These are phyloP conservation scores for Lachnellula arida DNA, from an alignment of 2,329 filamentous ascomycete species.

Conservation along the genomic window DNA sequence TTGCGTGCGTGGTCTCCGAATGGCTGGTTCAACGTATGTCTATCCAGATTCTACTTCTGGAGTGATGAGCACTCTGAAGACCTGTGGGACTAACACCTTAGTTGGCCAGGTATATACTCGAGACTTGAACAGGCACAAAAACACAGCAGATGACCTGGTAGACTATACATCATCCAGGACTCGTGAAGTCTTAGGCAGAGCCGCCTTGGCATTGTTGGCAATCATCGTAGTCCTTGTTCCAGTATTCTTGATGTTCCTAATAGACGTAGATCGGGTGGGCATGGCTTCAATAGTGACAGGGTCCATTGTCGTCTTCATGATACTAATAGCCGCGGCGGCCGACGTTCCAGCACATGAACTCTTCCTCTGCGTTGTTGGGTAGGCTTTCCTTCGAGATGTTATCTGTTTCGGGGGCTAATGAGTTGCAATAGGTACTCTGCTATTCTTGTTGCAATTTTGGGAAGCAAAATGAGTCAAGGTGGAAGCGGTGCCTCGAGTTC, in stretches of 20 bases:
- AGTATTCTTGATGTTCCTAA: constrained; percentile 12
- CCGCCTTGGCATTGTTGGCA: not conserved
- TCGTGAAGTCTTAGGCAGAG: not conserved
- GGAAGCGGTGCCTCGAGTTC: not conserved
- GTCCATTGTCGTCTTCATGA: constrained; percentile 5
- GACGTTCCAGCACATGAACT: constrained; percentile 9
- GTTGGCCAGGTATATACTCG: not conserved
- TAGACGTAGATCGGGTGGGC: not conserved
- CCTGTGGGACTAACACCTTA: not conserved
- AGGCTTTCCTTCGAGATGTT: not conserved
- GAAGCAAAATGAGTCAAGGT: not conserved
- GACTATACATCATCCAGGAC: not conserved
- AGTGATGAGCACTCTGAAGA: not conserved
- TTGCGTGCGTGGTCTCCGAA: not conserved
- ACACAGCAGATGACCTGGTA: not conserved
- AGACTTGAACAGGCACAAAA: not conserved
- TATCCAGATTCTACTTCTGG: no score
- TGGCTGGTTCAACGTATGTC: not conserved
- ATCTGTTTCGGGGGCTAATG: not conserved
- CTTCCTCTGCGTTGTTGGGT: constrained; percentile 11
- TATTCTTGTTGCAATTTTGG: constrained; percentile 2
- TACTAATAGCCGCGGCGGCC: not conserved
- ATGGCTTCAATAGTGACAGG: constrained; percentile 8
- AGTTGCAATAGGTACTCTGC: not conserved
- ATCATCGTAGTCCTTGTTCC: constrained; percentile 8